A percentile compares a stretch with the other conserved stretches of the same genome.
These are phyloP conservation scores for Dactylellina sp. DNA, from an alignment of 2,329 filamentous ascomycete genomes.

Conservation along the genomic window DNA sequence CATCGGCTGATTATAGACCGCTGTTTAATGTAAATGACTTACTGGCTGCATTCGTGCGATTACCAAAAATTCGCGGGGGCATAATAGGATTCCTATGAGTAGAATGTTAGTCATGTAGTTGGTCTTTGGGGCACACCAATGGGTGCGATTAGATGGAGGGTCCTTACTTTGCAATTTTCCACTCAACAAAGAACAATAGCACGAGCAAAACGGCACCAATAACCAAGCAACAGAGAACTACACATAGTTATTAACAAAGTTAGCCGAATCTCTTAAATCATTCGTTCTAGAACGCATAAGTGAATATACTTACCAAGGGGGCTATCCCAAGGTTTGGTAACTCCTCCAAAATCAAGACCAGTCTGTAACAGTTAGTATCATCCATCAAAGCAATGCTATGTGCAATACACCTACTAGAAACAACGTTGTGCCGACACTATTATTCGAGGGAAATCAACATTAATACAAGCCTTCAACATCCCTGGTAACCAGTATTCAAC, in stretches of 20 bases:
- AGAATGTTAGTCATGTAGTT: neutral
- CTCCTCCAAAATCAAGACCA: constrained; percentile 77
- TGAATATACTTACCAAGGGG: constrained; percentile 62
- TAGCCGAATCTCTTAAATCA: neutral
- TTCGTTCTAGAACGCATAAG: neutral
- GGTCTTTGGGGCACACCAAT: too few relatives aligned
- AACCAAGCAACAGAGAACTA: constrained; percentile 73
- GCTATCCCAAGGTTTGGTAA: constrained; percentile 72
- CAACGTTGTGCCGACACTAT: constrained; percentile 43
- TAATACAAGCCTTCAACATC: neutral
- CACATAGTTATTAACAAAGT: too few relatives aligned
- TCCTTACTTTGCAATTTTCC: constrained; percentile 70
- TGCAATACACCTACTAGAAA: constrained; percentile 29
- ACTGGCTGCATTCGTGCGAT: constrained; percentile 69
- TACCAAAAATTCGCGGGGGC: constrained; percentile 72
- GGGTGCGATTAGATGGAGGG: neutral
- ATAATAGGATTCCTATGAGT: constrained; percentile 70
- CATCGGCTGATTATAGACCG: constrained; percentile 63
- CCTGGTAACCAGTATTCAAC: too few relatives aligned
- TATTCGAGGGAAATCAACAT: neutral
- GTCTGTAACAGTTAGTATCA: constrained; percentile 7
- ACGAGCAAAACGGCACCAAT: constrained; percentile 69
- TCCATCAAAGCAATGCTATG: neutral
- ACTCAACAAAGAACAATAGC: constrained; percentile 73
- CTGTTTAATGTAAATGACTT: constrained; percentile 38